These are phyloP conservation scores for Apophysomyces elegans DNA, from an alignment of 371 early-diverging fungal genomes.

Conservation along the genomic window DNA sequence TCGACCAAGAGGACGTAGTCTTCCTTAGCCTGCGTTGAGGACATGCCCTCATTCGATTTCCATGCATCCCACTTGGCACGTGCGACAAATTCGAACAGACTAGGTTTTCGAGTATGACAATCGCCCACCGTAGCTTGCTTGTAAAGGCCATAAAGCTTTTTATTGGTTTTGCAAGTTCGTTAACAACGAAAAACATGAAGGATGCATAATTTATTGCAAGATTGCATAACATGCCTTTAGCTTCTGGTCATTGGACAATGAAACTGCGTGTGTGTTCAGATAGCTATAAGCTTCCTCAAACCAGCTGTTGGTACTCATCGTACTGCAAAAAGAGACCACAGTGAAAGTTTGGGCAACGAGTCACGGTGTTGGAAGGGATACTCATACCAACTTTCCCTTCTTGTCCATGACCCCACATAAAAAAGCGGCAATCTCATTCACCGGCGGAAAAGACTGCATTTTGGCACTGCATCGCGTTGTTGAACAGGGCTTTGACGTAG, in stretches of 20 bases:
- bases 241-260: slow-evolving; percentile 44
- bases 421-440: slow-evolving; percentile 55
- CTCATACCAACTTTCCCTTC: too few species aligned
- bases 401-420: too few species aligned
- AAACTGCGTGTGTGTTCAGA: slow-evolving; percentile 36
- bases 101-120: slow-evolving; percentile 38
- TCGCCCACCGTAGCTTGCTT: slow-evolving; percentile 56
- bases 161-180: background rate
- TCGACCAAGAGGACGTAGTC: slow-evolving; percentile 42
- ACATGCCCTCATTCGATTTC: slow-evolving; percentile 36
- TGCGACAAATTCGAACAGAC: slow-evolving; percentile 49
- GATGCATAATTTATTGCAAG: background rate
- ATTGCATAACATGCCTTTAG: slow-evolving; percentile 31
- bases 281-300: slow-evolving; percentile 49
- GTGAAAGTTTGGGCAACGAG: background rate
- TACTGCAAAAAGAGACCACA: slow-evolving; percentile 3
- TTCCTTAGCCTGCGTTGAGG: slow-evolving; percentile 31
- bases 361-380: too few species aligned
- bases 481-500: slow-evolving; percentile 39
- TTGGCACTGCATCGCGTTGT: slow-evolving; percentile 51
- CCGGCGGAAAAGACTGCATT: slow-evolving; percentile 65
- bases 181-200: slow-evolving; percentile 3
- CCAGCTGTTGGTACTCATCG: slow-evolving; percentile 30
- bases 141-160: slow-evolving; percentile 50
- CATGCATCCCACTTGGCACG: slow-evolving; percentile 61